Percentiles rank a stretch among this genome's conserved stretches.
phyloP scores from a whole-genome alignment of 345 rosid species.

The Aethionema arabicum region DNA sequence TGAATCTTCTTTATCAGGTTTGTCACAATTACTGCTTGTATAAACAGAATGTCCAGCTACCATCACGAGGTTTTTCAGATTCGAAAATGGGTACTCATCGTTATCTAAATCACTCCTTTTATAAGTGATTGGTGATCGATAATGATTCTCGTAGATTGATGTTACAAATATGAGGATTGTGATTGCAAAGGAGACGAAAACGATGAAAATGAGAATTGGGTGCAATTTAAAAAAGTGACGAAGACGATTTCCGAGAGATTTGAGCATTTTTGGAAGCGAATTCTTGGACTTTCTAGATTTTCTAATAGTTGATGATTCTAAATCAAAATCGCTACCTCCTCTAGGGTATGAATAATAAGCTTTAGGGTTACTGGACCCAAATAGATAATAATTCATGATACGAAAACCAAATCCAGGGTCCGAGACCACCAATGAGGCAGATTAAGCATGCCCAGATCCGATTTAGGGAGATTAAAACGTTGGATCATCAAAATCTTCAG shows the following conservation, averaged over 20 bases:
- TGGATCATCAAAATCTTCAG: constrained; percentile 32
- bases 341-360: constrained; percentile 73
- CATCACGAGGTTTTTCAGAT: constrained; percentile 82
- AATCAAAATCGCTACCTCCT: constrained; percentile 61
- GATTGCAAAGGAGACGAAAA: constrained; percentile 65
- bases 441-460: constrained; percentile 50
- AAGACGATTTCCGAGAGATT: constrained; percentile 52
- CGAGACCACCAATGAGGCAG: constrained; percentile 22
- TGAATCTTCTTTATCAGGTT: constrained; percentile 75
- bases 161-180: constrained; percentile 52
- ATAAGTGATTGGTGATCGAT: constrained; percentile 36
- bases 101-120: constrained; percentile 37
- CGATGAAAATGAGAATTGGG: constrained; percentile 49
- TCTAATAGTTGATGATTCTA: constrained; percentile 67
- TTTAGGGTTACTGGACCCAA: constrained; percentile 55
- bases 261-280: constrained; percentile 52
- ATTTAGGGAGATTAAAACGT: constrained; percentile 17
- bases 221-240: constrained; percentile 62
- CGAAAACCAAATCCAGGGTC: constrained; percentile 28
- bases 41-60: constrained; percentile 98
- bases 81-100: constrained; percentile 57
- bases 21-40: constrained; percentile 73
- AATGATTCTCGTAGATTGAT: constrained; percentile 49
- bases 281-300: constrained; percentile 59
- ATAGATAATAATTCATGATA: constrained; percentile 66